A percentile compares a stretch with the other conserved stretches of the same genome.
These are phyloP conservation scores for Chlorella vulgaris DNA, from an alignment of 139 green algal genomes.

Conservation along the genomic window DNA sequence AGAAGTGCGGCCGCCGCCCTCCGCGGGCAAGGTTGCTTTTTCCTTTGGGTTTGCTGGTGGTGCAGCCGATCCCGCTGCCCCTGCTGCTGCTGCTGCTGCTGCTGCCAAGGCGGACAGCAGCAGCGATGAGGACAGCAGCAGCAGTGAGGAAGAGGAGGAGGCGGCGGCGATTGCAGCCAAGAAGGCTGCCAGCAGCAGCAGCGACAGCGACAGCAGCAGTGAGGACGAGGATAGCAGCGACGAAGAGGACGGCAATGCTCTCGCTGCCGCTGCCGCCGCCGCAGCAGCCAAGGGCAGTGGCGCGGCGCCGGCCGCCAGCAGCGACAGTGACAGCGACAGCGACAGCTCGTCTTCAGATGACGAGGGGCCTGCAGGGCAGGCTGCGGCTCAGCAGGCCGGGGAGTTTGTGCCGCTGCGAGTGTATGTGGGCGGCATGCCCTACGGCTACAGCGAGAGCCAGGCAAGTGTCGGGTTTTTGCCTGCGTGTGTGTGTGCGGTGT, in stretches of 20 bases:
- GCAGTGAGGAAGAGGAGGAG: conserved; percentile 8
- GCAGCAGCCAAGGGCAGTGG: not conserved
- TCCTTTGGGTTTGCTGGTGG: conserved; percentile 22
- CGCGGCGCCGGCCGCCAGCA: conserved; percentile 19
- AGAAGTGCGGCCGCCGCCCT: not conserved
- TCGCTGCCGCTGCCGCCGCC: too few relatives aligned
- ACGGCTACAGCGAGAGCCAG: conserved; percentile 69
- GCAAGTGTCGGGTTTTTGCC: conserved; percentile 15
- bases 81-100: not conserved
- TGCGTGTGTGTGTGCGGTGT: not conserved
- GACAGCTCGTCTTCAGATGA: conserved; percentile 12
- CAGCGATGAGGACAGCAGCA: not conserved
- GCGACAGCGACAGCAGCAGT: not conserved
- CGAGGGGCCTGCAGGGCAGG: not conserved
- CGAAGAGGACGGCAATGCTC: not conserved
- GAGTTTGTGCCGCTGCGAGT: conserved; percentile 58
- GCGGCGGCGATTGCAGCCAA: not conserved
- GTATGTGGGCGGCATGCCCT: conserved; percentile 93
- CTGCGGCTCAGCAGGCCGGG: not conserved
- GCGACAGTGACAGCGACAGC: conserved; percentile 14
- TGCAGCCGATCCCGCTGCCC: not conserved
- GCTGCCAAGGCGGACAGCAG: not conserved
- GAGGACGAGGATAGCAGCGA: not conserved
- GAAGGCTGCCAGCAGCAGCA: not conserved
- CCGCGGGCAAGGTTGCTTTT: not conserved